Base-by-base conservation (phyloP, 1,139 yeast species). In the Saccharomyces hybrid region DNA sequence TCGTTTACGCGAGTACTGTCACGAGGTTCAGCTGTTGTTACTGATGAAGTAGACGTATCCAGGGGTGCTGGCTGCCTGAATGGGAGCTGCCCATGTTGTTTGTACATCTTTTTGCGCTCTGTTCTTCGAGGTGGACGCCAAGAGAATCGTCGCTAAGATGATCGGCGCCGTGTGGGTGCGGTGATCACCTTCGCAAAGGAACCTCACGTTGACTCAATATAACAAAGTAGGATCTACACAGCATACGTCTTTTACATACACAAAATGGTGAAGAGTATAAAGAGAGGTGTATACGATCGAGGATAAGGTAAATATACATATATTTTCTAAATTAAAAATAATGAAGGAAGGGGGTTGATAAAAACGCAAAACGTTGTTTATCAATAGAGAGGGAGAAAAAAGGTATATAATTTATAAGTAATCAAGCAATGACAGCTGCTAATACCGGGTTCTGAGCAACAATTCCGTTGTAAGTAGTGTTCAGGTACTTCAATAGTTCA, bases 401-500 rank as follows among this genome's bases (percentile, higher is more conserved):
- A 16, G 8, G 8, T 2, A 20, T 20, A 20, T 20, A 20, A 20
- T 38, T 38, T 16, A 38, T 20, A 9, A 16, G 11, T 8, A 20
- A 38, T 38, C 44, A 38, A 16, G 62, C 63, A 53, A 83, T 77
- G 57, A 82, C 81, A 54, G 77, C 63, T 64, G 81, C 81, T 68
- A 85, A 77, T 47, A 78, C 74, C 54, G 77, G 77, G 64, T 81
- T 79, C 56, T 79, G 75, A 28, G 86, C 78, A 52, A 83, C 86
- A 54, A 79, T 72, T 51, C 90, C 89, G 48, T 80, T 71, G 65
- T 76, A 83, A 60, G 81, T 81, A 57, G 77, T 74, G 69, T 88
- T 88, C 69, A 89, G 77, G 74, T 79, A 86, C 70, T 83, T 87
- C 71, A 89, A 79, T 68, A 89, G 78, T 59, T 80, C 86, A 60